Conservation (phyloP, 768 basidiomycete species). For the Pisolithus sp. region DNA sequence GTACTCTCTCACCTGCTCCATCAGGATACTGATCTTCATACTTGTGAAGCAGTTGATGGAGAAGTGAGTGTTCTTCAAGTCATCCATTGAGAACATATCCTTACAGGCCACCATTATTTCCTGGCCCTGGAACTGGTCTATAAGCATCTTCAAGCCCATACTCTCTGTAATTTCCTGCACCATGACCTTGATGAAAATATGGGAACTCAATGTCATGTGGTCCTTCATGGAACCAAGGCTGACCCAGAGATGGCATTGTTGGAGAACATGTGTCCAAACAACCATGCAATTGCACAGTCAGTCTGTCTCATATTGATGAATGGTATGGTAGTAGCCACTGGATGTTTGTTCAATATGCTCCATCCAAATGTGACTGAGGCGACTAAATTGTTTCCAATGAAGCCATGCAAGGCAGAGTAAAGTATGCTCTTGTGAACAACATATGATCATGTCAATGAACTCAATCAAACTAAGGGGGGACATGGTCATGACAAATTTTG, state of each 20-base stretch:
- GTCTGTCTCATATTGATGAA: conserved; percentile 98
- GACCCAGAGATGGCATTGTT: conserved; percentile 88
- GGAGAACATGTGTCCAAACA: conserved; percentile 89
- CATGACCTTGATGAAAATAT: conserved; percentile 97
- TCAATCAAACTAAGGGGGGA: conserved; percentile 74
- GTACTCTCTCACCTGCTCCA: conserved; percentile 96
- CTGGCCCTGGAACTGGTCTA: conserved; percentile 84
- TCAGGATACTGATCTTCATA: conserved; percentile 82
- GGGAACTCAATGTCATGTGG: conserved; percentile 92
- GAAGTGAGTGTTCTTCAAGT: conserved; percentile 94
- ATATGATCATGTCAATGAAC: conserved; percentile 98
- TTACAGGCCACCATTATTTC: conserved; percentile 67
- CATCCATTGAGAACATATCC: conserved; percentile 92
- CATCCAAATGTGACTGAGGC: conserved; percentile 92
- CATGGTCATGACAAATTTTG: not conserved
- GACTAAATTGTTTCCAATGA: conserved; percentile 91
- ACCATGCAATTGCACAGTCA: conserved; percentile 93
- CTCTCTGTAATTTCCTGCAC: conserved; percentile 93
- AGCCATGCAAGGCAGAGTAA: conserved; percentile 98
- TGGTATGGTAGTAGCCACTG: conserved; percentile 85
- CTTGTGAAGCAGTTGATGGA: conserved; percentile 98
- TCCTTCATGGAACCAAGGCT: conserved; percentile 85
- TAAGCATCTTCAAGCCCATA: conserved; percentile 80
- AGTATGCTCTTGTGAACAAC: conserved; percentile 98
- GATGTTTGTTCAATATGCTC: conserved; percentile 86